A percentile compares a stretch with the other conserved stretches of the same genome.
Evolutionary conservation across 1,284 basidiomycete species (phyloP).

Genomic region (Leccinum fuscescens): DNA sequence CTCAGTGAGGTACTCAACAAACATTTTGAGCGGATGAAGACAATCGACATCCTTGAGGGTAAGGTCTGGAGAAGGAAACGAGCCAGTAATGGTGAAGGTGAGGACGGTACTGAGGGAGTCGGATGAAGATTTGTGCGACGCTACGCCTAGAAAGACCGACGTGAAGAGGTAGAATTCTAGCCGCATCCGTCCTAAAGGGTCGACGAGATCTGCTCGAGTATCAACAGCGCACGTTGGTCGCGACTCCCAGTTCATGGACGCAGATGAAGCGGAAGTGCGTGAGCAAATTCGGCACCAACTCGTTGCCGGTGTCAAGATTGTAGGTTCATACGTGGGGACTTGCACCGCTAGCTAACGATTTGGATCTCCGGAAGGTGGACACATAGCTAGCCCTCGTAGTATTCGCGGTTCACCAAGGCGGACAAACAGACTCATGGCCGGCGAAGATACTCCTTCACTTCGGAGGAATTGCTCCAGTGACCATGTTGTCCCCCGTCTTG

Average conservation of each 20-base stretch:
- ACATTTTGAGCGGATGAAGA: conserved; percentile 82
- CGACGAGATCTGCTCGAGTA: conserved; percentile 31
- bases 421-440: conserved; percentile 37
- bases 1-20: conserved; percentile 81
- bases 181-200: conserved; percentile 33
- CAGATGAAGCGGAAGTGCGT: conserved; percentile 82
- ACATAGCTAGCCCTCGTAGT: conserved; percentile 62
- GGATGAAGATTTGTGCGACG: conserved; percentile 45
- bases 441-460: conserved; percentile 37
- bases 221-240: conserved; percentile 53
- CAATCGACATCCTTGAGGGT: conserved; percentile 85
- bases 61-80: conserved; percentile 42
- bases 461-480: conserved; percentile 41
- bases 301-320: conserved; percentile 70
- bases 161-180: conserved; percentile 39
- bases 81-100: conserved; percentile 34
- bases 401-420: conserved; percentile 63
- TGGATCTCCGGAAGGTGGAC: conserved; percentile 51
- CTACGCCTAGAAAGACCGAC: conserved; percentile 51
- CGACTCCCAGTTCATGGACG: conserved; percentile 87
- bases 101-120: conserved; percentile 41
- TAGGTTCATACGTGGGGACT: conserved; percentile 37
- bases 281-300: conserved; percentile 83
- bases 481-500: conserved; percentile 42
- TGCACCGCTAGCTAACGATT: conserved; percentile 13